A percentile compares a stretch with the other conserved stretches of the same genome.
Conservation (phyloP, 352 stramenopile genomes). For the Phytophthora citrophthora region DNA sequence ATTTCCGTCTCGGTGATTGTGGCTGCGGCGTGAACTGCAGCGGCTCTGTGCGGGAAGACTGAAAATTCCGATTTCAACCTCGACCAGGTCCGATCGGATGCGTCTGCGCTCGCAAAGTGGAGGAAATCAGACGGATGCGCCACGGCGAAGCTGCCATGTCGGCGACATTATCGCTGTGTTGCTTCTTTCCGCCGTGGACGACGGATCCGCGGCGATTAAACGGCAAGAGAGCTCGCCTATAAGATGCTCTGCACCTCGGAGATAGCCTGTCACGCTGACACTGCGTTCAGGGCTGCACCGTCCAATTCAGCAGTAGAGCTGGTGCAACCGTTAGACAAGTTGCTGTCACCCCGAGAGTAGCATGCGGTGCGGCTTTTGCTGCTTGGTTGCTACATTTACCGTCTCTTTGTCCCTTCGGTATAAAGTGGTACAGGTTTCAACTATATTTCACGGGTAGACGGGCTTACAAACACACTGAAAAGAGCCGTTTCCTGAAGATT, state of each 20-base stretch:
- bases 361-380: constrained; percentile 2
- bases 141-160: constrained; percentile 5
- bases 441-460: constrained; percentile 18
- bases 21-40: neutral
- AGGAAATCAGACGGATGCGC: constrained; percentile 15
- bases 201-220: neutral
- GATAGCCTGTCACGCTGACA: constrained; percentile 17
- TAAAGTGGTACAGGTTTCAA: constrained; percentile 29
- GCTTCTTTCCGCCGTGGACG: constrained; percentile 10
- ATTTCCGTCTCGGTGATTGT: constrained; percentile 1
- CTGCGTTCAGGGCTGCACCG: constrained; percentile 6
- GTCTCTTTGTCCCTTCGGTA: constrained; percentile 15
- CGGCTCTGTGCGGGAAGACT: constrained; percentile 19
- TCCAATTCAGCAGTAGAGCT: constrained; percentile 33
- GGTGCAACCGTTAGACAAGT: constrained; percentile 12
- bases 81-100: constrained; percentile 12
- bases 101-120: neutral
- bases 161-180: neutral
- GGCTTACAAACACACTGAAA: constrained; percentile 3
- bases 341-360: constrained; percentile 9
- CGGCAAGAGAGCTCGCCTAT: neutral
- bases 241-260: neutral
- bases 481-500: constrained; percentile 19
- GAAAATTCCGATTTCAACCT: neutral
- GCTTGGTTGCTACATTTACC: constrained; percentile 2